These are phyloP conservation scores for Aspergillus carbonarius DNA, from an alignment of 2,329 filamentous ascomycete genomes.

Conservation along the genomic window DNA sequence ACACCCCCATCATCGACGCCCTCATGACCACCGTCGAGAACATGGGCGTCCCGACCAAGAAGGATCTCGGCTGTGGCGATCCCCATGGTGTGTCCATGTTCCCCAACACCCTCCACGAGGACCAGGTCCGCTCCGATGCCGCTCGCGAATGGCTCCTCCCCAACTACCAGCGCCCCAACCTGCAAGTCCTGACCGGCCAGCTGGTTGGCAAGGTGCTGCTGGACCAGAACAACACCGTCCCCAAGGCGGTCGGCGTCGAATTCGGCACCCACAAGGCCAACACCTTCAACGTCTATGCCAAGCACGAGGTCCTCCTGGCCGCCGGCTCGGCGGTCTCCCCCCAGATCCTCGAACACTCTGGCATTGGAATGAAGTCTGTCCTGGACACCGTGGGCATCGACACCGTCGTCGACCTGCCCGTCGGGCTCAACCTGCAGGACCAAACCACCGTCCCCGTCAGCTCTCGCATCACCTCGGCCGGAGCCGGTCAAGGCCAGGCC, in stretches of 20 bases:
- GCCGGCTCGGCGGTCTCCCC: slow-evolving; percentile 29
- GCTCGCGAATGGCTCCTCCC: slow-evolving; percentile 30
- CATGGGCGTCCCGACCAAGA: slow-evolving; percentile 16
- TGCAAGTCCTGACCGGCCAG: slow-evolving; percentile 28
- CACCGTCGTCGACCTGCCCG: slow-evolving; percentile 26
- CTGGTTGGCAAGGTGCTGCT: slow-evolving; percentile 26
- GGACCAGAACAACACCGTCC: slow-evolving; percentile 2
- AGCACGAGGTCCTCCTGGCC: slow-evolving; percentile 29
- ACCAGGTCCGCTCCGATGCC: slow-evolving; percentile 28
- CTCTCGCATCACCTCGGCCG: slow-evolving; percentile 10
- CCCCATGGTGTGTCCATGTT: slow-evolving; percentile 34
- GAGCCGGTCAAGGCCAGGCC: slow-evolving; percentile 27
- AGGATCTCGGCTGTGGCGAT: slow-evolving; percentile 26
- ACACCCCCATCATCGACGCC: slow-evolving; percentile 23
- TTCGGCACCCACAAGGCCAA: slow-evolving; percentile 24
- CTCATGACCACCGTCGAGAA: slow-evolving; percentile 23
- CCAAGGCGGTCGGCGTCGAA: slow-evolving; percentile 24
- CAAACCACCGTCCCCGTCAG: slow-evolving; percentile 27
- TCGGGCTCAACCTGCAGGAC: slow-evolving; percentile 33
- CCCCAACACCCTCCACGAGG: slow-evolving; percentile 23
- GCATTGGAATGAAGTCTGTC: slow-evolving; percentile 24
- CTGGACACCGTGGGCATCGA: slow-evolving; percentile 18
- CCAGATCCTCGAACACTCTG: slow-evolving; percentile 29
- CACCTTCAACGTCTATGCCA: slow-evolving; percentile 23
- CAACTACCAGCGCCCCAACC: slow-evolving; percentile 20